These are phyloP conservation scores for Tubosaeta brunneosetosa DNA, from an alignment of 768 basidiomycete genomes.

Conservation along the genomic window DNA sequence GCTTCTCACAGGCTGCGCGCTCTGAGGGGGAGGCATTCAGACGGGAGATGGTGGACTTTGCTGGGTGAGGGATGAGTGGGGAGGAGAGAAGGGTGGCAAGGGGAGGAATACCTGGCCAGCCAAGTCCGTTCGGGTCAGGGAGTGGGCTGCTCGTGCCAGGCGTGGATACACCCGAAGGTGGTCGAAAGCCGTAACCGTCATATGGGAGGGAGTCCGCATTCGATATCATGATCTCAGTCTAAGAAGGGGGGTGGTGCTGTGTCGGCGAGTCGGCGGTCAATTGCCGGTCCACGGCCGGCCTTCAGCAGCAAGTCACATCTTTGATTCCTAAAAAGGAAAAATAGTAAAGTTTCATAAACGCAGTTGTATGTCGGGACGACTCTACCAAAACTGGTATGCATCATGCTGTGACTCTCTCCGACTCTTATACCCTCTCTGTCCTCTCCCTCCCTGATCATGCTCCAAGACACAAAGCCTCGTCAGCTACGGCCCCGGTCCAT, in stretches of 20 bases:
- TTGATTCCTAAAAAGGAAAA: conserved; percentile 28
- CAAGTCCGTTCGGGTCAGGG: conserved; percentile 67
- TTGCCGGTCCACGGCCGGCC: background rate
- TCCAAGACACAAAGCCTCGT: background rate
- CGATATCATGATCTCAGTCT: conserved; percentile 6
- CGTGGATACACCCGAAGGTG: conserved; percentile 61
- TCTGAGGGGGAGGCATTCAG: conserved; percentile 77
- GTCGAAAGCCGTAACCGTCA: conserved; percentile 82
- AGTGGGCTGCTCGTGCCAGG: conserved; percentile 45
- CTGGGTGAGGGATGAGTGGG: conserved; percentile 38
- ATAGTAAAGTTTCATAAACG: conserved; percentile 31
- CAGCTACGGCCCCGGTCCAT: conserved; percentile 8
- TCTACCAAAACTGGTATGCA: conserved; percentile 32
- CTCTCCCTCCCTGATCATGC: conserved; percentile 20
- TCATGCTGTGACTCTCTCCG: conserved; percentile 30
- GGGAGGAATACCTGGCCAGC: conserved; percentile 75
- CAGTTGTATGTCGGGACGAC: conserved; percentile 27
- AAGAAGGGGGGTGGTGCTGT: background rate
- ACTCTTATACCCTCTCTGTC: conserved; percentile 28
- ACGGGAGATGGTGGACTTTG: conserved; percentile 85
- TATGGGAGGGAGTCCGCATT: conserved; percentile 43
- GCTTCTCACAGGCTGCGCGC: conserved; percentile 64
- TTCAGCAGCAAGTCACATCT: too few species aligned
- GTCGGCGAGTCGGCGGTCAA: background rate
- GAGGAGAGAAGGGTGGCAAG: conserved; percentile 8